Base-by-base conservation (phyloP, 257 asterid species). In the Henckelia pumila region DNA sequence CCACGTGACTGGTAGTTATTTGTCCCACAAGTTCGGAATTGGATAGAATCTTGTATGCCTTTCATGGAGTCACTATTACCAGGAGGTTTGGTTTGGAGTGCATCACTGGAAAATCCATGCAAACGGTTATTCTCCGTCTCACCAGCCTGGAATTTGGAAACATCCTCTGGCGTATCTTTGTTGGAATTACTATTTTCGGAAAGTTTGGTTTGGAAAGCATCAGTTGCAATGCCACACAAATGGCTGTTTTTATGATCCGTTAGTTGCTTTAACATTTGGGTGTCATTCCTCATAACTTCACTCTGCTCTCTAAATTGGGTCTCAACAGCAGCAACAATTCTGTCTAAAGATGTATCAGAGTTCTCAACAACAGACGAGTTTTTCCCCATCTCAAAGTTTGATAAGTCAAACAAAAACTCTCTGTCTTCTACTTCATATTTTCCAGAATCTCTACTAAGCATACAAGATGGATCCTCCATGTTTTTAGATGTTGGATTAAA, bases 301-400 rank as follows among this genome's bases (percentile, higher is more conserved):
- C 61, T 35, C 69, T 25, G 68, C 9, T 72, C 71, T 16, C 25
- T 55, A 22, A 8, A 23, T 47, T 47, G 74, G 59, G 59, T 13
- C 35, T 23, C 35, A 64, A 40, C 56, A 23, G 22, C 30, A 30
- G 9, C 33, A 6, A 28, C 22, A 50, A 5, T 8, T 13, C 66
- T 25, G 16, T 62, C 60, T 22, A 63, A 23, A 56, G 56, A 29
- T 23, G 50, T 55, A 67, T 57, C 49, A 28, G 0, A 8, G 8
- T 28, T 63, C 20, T 59, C 23, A 6, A 66, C 72, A 63, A 9
- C 63, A 17, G 53, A 59, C n/a, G 59, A n/a, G 37, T 32, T 20
- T 63, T 64, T 70, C 52, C 25, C 79, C 79, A 68, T 70, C 85
- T 89, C 95, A 77, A 75, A 84, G 66, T 10, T 33, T 6, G 86